Evolutionary conservation across 2,329 filamentous ascomycete species (phyloP).

Genomic region (Pseudogymnoascus sp.): DNA sequence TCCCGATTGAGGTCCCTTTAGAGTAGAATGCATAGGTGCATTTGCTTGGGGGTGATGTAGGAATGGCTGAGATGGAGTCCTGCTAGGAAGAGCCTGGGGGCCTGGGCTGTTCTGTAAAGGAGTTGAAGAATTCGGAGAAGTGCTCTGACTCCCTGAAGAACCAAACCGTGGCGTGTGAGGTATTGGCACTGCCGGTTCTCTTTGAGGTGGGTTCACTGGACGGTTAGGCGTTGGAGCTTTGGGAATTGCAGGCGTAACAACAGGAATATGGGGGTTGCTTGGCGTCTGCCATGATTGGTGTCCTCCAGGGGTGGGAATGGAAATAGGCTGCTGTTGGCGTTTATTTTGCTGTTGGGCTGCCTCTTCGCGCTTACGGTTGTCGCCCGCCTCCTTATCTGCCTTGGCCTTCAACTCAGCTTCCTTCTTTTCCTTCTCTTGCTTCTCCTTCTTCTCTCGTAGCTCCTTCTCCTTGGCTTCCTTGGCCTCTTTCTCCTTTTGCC

Average conservation of each 20-base stretch:
- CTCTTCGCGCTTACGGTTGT: slow-evolving; percentile 43
- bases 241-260: slow-evolving; percentile 73
- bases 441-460: slow-evolving; percentile 50
- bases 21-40: slow-evolving; percentile 55
- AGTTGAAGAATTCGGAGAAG: slow-evolving; percentile 55
- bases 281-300: slow-evolving; percentile 51
- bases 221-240: slow-evolving; percentile 78
- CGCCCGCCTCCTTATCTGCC: slow-evolving; percentile 42
- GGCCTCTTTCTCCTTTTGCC: slow-evolving; percentile 70
- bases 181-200: slow-evolving; percentile 58
- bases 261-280: slow-evolving; percentile 70
- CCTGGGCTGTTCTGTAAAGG: slow-evolving; percentile 61
- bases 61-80: slow-evolving; percentile 44
- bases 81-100: slow-evolving; percentile 57
- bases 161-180: slow-evolving; percentile 64
- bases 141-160: slow-evolving; percentile 48
- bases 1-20: slow-evolving; percentile 52
- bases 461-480: slow-evolving; percentile 60
- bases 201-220: slow-evolving; percentile 67
- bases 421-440: slow-evolving; percentile 52
- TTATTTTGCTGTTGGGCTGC: slow-evolving; percentile 36
- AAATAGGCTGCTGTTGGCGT: slow-evolving; percentile 36
- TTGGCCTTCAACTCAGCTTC: slow-evolving; percentile 49
- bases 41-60: slow-evolving; percentile 55
- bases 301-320: slow-evolving; percentile 47